Base-by-base conservation (phyloP, 495 filamentous ascomycete species). In the Penicillium paxilli region DNA sequence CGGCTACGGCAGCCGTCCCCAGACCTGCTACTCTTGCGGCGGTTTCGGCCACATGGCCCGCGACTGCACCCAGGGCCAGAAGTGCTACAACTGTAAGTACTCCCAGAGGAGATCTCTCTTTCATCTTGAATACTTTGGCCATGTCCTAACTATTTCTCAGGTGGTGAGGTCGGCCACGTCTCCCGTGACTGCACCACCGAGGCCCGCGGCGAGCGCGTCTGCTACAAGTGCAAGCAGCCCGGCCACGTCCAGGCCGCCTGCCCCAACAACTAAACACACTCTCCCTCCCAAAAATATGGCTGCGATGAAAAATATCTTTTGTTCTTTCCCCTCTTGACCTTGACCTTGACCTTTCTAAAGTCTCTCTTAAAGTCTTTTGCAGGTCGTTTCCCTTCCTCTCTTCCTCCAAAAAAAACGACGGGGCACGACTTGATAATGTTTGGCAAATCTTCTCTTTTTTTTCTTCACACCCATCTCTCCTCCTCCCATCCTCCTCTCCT, bases 211-310 rank as follows among this genome's bases (percentile, higher is more conserved):
- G 94, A 98, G 82, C 91, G 95, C 63, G 91, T 93, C 66, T 98
- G 94, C 86, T 98, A 98, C 81, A 94, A 93, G 77, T 98, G 94
- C 90, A 95, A 96, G 83, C 90, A 96, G 78, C 87, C 92, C 52
- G 94, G 94, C 64, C 94, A 98, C 78, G 85, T 98, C 66, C 94
- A 97, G 83, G 82, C 91, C 52, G 82, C 87, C 59, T 98, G 94
- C 85, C 87, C 91, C 53, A 91, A 90, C 40, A 42, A 42, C 19
- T 22, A 42, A 42, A 42, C 33, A n/a, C 4, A 7, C 33, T 14
- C 14, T 14, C 33, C 33, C 8, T 37, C 33, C 33, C 40, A 37
- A 12, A 10, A 38, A 38, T 16, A 38, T 19, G 16, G 35, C 16
- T 38, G 40, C 40, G 40, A 21, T 23, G 40, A 14, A 11, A 22